phyloP scores from a whole-genome alignment of 768 basidiomycete genomes.

The Coprinellus micaceus region DNA sequence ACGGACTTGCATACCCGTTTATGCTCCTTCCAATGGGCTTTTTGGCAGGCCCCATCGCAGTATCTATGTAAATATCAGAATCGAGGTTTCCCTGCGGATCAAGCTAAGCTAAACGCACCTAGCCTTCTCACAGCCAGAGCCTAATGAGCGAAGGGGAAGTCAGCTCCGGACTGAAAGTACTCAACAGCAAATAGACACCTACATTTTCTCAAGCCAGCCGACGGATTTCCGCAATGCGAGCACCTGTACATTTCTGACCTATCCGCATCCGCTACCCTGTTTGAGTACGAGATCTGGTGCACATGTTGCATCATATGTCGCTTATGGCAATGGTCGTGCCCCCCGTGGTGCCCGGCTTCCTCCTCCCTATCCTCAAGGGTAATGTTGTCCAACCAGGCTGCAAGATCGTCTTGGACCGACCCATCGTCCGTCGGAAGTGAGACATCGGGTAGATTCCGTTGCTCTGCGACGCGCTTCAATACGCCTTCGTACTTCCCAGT shows the following conservation, averaged over 20 bases:
- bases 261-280: conserved; percentile 33
- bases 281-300: conserved; percentile 43
- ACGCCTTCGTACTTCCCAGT: conserved; percentile 44
- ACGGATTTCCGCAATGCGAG: conserved; percentile 64
- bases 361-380: conserved; percentile 26
- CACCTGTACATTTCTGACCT: conserved; percentile 45
- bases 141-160: neutral
- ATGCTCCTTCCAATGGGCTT: neutral
- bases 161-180: no score
- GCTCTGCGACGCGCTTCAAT: conserved; percentile 31
- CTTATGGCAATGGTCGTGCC: neutral
- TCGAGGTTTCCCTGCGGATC: neutral
- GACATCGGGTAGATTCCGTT: conserved; percentile 23
- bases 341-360: conserved; percentile 16
- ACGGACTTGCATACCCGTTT: neutral
- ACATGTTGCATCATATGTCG: neutral
- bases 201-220: conserved; percentile 8
- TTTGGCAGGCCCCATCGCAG: neutral
- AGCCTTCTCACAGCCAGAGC: conserved; percentile 7
- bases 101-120: neutral
- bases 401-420: conserved; percentile 53
- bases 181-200: neutral
- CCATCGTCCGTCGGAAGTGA: conserved; percentile 19
- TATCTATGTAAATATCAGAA: neutral
- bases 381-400: conserved; percentile 53